Base-by-base conservation (phyloP, 2,329 filamentous ascomycete genomes). In the Davidsoniella neocaledoniae region DNA sequence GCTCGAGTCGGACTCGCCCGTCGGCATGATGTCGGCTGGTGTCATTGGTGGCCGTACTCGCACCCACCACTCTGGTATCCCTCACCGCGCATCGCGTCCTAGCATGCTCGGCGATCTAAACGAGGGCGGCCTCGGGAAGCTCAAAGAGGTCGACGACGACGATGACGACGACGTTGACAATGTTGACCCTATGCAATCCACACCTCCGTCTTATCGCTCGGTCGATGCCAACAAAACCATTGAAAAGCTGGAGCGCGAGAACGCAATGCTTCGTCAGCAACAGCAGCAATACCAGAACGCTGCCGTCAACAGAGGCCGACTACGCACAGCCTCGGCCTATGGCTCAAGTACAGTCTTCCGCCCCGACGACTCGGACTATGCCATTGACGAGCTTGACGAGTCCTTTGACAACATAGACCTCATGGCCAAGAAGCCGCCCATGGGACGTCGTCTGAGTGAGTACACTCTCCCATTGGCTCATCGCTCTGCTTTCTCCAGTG, bases 71-170 rank as follows among this genome's bases (percentile, higher is more conserved):
- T 74, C 82, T 25, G 80, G 76, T 52, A 70, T 93, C 29, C 84
- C 90, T 57, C 83, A 91, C 61, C 77, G 86, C 36, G 83, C 85
- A 4, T 93, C 87, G 12, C 77, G 81, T 47, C 81, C 81, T 37
- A 86, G 81, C 59, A 79, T 86, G 71, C 67, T 86, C 26, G 84
- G 81, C 55, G 81, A 85, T 59, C 79, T 81, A 75, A 74, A 76
- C 12, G 81, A 68, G 53, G 77, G 79, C 51, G 74, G 73, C 36
- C 69, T 81, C 12, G 75, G 75, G 36, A 84, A 83, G 57, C 74
- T 86, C 36, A 79, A 83, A 56, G 80, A 84, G 60, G 76, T 79
- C 2, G 77, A 81, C 21, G 77, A 81, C 51, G 77, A 81, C 49
- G 74, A 79, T n/a, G 76, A 78, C 50, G 77, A 81, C 51, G 77